These are phyloP conservation scores for Nitzschia palea DNA, from an alignment of 108 stramenopile genomes.

Conservation along the genomic window DNA sequence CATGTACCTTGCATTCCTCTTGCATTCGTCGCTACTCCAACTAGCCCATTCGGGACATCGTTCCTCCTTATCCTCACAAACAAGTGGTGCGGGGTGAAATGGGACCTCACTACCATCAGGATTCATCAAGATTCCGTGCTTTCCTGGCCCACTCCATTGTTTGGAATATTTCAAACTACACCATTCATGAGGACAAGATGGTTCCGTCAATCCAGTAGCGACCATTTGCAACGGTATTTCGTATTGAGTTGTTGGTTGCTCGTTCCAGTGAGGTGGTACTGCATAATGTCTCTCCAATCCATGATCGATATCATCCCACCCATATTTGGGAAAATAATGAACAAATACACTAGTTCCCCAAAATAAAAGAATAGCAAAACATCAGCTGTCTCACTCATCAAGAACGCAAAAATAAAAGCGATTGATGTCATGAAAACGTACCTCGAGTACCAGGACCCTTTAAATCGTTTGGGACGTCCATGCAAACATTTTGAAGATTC, in stretches of 20 bases:
- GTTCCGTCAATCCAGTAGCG: conserved; percentile 70
- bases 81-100: conserved; percentile 21
- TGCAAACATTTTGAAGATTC: conserved; percentile 84
- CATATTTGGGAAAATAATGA: conserved; percentile 74
- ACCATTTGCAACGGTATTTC: conserved; percentile 44
- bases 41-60: conserved; percentile 14
- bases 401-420: too few relatives aligned
- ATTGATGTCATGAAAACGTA: too few relatives aligned
- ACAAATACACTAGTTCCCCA: conserved; percentile 77
- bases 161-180: conserved; percentile 53
- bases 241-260: conserved; percentile 15
- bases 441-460: too few relatives aligned
- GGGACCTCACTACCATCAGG: conserved; percentile 27
- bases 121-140: conserved; percentile 44
- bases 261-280: conserved; percentile 56
- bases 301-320: conserved; percentile 31
- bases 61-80: conserved; percentile 5
- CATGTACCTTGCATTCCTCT: conserved; percentile 25
- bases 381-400: too few relatives aligned
- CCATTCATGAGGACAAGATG: conserved; percentile 68
- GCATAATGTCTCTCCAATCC: conserved; percentile 37
- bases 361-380: too few relatives aligned
- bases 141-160: conserved; percentile 67
- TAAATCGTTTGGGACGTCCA: conserved; percentile 70
- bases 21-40: conserved; percentile 25